phyloP scores from a whole-genome alignment of 139 green algal genomes.

The Auxenochlorella protothecoides region DNA sequence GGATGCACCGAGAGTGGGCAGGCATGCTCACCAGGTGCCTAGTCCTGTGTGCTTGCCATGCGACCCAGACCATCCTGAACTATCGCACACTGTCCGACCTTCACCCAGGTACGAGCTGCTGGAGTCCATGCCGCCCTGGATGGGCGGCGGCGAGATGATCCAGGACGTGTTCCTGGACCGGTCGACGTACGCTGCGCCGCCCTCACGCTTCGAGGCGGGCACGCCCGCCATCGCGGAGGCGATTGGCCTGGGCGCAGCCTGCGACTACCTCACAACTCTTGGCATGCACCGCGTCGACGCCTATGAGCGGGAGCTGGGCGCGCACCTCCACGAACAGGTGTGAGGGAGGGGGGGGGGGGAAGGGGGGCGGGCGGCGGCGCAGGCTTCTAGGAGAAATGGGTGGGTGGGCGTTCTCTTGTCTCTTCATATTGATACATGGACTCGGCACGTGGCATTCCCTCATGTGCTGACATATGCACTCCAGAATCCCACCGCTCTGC shows the following conservation, averaged over 20 bases:
- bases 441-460: not conserved
- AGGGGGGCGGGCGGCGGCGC: not conserved
- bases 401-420: not conserved
- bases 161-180: slow-evolving; percentile 82
- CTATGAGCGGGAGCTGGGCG: slow-evolving; percentile 71
- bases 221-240: slow-evolving; percentile 82
- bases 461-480: not conserved
- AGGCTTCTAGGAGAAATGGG: too few relatives aligned
- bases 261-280: slow-evolving; percentile 60
- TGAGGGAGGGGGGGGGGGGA: not conserved
- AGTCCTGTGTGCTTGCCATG: not conserved
- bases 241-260: slow-evolving; percentile 61
- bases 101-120: slow-evolving; percentile 57
- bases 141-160: slow-evolving; percentile 99
- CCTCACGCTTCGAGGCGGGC: slow-evolving; percentile 89
- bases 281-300: slow-evolving; percentile 68
- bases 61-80: not conserved
- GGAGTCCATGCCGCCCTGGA: slow-evolving; percentile 86
- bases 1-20: too few relatives aligned
- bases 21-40: too few relatives aligned
- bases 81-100: too few relatives aligned
- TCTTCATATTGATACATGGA: not conserved
- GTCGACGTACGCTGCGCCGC: slow-evolving; percentile 85
- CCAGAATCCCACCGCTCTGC: not conserved
- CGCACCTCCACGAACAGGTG: slow-evolving; percentile 67